phyloP scores from a whole-genome alignment of 1,284 basidiomycete genomes.

The Trichosporon ovoides region DNA sequence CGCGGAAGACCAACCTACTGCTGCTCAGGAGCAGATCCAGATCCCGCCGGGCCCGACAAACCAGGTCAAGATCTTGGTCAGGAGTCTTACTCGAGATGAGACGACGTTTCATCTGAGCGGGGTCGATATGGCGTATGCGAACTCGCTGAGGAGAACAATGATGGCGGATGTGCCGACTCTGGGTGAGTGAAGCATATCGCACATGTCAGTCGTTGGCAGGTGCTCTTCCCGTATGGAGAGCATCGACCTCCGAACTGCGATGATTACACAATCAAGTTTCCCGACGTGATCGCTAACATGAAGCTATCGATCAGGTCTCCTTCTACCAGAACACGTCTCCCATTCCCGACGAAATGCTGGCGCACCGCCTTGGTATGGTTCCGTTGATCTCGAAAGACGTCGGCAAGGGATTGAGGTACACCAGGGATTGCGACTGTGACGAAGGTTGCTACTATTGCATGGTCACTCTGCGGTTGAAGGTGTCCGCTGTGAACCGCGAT shows the following conservation, averaged over 20 bases:
- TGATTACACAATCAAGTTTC: no score
- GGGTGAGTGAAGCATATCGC: conserved; percentile 55
- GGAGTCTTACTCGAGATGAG: conserved; percentile 61
- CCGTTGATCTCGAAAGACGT: conserved; percentile 81
- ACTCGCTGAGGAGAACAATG: conserved; percentile 79
- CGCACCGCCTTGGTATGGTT: conserved; percentile 91
- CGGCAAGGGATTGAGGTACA: conserved; percentile 71
- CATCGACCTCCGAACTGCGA: no score
- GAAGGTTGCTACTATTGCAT: conserved; percentile 51
- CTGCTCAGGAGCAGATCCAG: conserved; percentile 4
- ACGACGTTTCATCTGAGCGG: conserved; percentile 87
- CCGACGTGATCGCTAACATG: no score
- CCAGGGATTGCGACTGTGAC: conserved; percentile 48
- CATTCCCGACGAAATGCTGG: conserved; percentile 94
- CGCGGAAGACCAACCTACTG: neutral
- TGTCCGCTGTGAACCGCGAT: conserved; percentile 22
- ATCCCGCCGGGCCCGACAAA: conserved; percentile 40
- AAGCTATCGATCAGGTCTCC: conserved; percentile 95
- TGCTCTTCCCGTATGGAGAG: no score
- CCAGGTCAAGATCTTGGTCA: conserved; percentile 37
- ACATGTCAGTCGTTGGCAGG: neutral
- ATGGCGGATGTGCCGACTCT: conserved; percentile 94
- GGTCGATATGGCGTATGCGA: conserved; percentile 89
- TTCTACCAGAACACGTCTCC: conserved; percentile 89
- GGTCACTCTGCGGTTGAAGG: conserved; percentile 43